Evolutionary conservation across 164 flowering plant genomes (phyloP), one percentile per base, ranked within the genome.

Genomic region (Berberis thunbergii): DNA sequence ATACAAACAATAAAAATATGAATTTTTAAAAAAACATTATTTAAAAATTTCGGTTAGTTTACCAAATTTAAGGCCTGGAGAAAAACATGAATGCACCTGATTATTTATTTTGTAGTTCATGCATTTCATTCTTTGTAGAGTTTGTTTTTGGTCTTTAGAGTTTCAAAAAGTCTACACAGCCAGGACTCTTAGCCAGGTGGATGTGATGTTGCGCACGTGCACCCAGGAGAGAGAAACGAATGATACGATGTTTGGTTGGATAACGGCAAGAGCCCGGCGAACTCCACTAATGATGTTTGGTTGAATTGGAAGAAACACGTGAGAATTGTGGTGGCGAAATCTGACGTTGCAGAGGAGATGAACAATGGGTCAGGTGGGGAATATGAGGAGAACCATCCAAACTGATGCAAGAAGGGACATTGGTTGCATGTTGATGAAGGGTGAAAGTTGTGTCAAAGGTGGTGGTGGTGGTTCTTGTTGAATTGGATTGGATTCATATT

Each of bases 311-410:
- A 91, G 2, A 87, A 49, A 43, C 98, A 90, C 3, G 2, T 2
- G 62, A 64, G 78, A 0, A 46, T 64, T 3, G 10, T 53, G 6
- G 43, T 72, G 64, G 62, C 6, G 43, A 7, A 39, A 10, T 26
- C 26, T 26, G 26, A 26, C 26, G 26, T 26, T 26, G 62, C 8
- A n/a, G 54, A 43, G 10, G 41, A 26, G 26, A 26, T 26, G 26
- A 26, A 26, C 26, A 26, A 26, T 26, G 26, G 26, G 26, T 26
- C 3, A 3, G 62, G 41, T 8, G 64, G 38, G 2, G 26, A 71
- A 64, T 38, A 89, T 56, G 45, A 84, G 68, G 54, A 93, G 78
- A 50, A 88, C 79, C 69, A 80, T 82, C 96, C 95, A 93, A n/a
- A 67, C 92, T 0, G 90, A 92, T 9, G 87, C 53, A 40, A 93